Evolutionary conservation across 306 rosid genomes (phyloP).

Genomic region (Fragaria nilgerrensis): DNA sequence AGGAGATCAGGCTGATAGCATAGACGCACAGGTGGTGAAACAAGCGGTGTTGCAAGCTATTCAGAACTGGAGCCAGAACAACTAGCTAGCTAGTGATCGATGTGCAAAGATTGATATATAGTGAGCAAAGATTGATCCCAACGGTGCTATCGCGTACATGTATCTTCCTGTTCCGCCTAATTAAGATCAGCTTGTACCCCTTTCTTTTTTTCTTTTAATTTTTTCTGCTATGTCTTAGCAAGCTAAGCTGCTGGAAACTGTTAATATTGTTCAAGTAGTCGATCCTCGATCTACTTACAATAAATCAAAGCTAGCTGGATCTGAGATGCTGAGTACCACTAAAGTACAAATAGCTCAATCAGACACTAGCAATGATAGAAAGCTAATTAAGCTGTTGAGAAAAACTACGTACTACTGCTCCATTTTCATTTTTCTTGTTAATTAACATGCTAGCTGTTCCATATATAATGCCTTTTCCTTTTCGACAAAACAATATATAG

Average conservation of each 20-base stretch:
- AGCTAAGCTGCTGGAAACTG: neutral
- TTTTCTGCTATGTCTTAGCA: neutral
- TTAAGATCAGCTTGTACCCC: neutral
- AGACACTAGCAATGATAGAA: neutral
- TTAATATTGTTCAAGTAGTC: neutral
- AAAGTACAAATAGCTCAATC: neutral
- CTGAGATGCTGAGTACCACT: neutral
- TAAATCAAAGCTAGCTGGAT: neutral
- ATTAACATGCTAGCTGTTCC: neutral
- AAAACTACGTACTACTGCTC: neutral
- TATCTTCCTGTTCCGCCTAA: neutral
- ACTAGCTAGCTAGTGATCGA: neutral
- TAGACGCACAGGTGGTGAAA: slow-evolving; percentile 81
- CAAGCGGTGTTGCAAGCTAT: slow-evolving; percentile 73
- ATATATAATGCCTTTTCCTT: neutral
- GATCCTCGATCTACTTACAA: neutral
- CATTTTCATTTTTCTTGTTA: neutral
- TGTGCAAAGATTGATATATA: no score
- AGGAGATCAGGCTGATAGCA: slow-evolving; percentile 33
- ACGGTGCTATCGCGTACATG: neutral
- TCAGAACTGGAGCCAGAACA: slow-evolving; percentile 42
- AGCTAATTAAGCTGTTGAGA: neutral
- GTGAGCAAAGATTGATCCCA: no score
- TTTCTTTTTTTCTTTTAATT: neutral
- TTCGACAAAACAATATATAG: no score